A percentile compares a stretch with the other conserved stretches of the same genome.
These are phyloP conservation scores for Collybia sp. DNA, from an alignment of 768 basidiomycete genomes.

Conservation along the genomic window DNA sequence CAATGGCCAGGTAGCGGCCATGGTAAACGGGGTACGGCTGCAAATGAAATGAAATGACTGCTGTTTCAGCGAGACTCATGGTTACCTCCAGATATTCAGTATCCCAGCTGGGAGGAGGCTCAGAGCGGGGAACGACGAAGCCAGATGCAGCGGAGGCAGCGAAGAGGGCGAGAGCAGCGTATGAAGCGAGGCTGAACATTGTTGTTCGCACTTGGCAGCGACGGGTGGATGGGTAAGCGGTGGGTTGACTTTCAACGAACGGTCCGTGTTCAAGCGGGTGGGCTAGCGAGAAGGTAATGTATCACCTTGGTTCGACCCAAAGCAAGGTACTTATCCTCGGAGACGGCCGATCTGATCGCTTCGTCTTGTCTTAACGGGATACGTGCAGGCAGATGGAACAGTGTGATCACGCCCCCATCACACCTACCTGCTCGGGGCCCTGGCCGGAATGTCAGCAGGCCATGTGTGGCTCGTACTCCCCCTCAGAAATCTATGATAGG, in stretches of 20 bases:
- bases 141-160: slow-evolving; percentile 33
- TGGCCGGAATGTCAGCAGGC: no score
- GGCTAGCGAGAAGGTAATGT: slow-evolving; percentile 10
- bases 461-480: no score
- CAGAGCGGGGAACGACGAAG: slow-evolving; percentile 34
- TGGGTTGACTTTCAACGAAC: slow-evolving; percentile 10
- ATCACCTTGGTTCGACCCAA: no score
- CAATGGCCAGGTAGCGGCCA: slow-evolving; percentile 54
- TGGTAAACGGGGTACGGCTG: slow-evolving; percentile 56
- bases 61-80: neutral
- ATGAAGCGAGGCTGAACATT: slow-evolving; percentile 35
- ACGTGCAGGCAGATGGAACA: no score
- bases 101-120: slow-evolving; percentile 38
- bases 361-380: no score
- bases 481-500: no score
- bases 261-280: slow-evolving; percentile 17
- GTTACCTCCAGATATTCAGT: slow-evolving; percentile 41
- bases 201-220: slow-evolving; percentile 12
- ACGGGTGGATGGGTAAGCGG: slow-evolving; percentile 23
- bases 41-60: neutral
- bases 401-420: no score
- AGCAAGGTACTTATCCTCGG: no score
- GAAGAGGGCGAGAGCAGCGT: slow-evolving; percentile 39
- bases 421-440: no score
- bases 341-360: no score